These are phyloP conservation scores for Keqinozyma sinolaborantium DNA, from an alignment of 1,139 yeast species.

Conservation along the genomic window DNA sequence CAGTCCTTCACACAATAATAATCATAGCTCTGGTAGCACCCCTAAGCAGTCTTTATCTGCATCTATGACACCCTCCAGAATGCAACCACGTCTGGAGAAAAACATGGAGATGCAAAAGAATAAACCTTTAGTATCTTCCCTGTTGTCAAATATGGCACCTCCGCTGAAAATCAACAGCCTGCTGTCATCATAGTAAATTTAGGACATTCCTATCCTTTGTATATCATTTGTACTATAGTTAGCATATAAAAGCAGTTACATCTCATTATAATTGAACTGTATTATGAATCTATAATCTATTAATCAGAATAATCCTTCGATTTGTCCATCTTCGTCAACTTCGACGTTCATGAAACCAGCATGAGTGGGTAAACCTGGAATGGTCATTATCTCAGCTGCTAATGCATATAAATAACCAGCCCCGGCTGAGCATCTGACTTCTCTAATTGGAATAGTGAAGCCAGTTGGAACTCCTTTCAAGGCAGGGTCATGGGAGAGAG, in stretches of 20 bases:
- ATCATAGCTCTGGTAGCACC: constrained; percentile 2
- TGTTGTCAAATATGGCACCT: background rate
- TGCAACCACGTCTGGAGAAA: constrained; percentile 1
- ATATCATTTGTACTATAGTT: constrained; percentile 2
- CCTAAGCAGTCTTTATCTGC: background rate
- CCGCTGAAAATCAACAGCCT: background rate
- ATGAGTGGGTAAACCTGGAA: constrained; percentile 80
- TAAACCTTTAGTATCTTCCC: background rate
- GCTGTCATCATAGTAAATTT: background rate
- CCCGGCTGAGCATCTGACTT: constrained; percentile 76
- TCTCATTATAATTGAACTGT: background rate
- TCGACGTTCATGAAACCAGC: constrained; percentile 85
- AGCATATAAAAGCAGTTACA: constrained; percentile 1
- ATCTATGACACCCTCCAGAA: constrained; percentile 1
- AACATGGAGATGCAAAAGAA: background rate
- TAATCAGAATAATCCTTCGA: constrained; percentile 65
- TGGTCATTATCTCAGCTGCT: constrained; percentile 81
- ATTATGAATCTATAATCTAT: constrained; percentile 1
- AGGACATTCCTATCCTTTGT: background rate
- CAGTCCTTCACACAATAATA: constrained; percentile 1
- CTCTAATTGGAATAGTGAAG: constrained; percentile 75
- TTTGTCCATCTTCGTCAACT: constrained; percentile 73
- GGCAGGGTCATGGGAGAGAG: constrained; percentile 77
- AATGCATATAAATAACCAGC: constrained; percentile 81
- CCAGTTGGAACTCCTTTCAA: constrained; percentile 81